Percentiles rank a stretch among this genome's conserved stretches.
Evolutionary conservation across 176 grass and related monocot species (phyloP).

Genomic region (Rhynchospora tenuis): DNA sequence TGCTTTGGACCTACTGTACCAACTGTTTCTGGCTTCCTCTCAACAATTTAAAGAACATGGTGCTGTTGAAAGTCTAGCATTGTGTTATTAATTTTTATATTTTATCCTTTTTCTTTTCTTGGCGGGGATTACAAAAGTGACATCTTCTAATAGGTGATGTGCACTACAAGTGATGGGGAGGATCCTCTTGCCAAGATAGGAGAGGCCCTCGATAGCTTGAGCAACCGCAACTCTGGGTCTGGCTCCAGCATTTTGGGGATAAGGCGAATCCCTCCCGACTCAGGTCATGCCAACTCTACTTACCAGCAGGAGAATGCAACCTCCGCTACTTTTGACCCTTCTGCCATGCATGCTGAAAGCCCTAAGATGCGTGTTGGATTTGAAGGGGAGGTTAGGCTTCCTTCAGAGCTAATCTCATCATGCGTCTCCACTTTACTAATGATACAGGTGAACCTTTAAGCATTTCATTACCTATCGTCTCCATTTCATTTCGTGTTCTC

Average conservation of each 20-base stretch:
- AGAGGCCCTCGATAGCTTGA: slow-evolving; percentile 63
- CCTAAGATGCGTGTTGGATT: slow-evolving; percentile 34
- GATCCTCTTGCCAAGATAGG: slow-evolving; percentile 64
- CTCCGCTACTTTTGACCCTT: slow-evolving; percentile 19
- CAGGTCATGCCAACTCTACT: slow-evolving; percentile 52
- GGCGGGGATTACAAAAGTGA: slow-evolving; percentile 1
- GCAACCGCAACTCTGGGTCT: slow-evolving; percentile 43
- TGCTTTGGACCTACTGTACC: background rate
- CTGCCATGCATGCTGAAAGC: slow-evolving; percentile 22
- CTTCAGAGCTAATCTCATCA: slow-evolving; percentile 73
- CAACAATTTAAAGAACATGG: background rate
- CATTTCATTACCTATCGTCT: background rate
- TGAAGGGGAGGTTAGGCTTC: slow-evolving; percentile 43
- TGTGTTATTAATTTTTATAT: background rate
- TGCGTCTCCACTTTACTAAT: slow-evolving; percentile 77
- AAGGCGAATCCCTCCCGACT: slow-evolving; percentile 62
- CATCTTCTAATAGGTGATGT: slow-evolving; percentile 56
- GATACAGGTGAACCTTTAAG: slow-evolving; percentile 66
- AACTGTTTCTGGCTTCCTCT: background rate
- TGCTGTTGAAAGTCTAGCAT: slow-evolving; percentile 3
- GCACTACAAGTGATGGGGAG: slow-evolving; percentile 64
- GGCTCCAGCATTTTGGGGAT: slow-evolving; percentile 63
- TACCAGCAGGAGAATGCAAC: slow-evolving; percentile 46
- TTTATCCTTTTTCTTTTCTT: slow-evolving; percentile 6
- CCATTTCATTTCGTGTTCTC: background rate